Base-by-base conservation (phyloP, 148 eudicot genomes). In the Mesembryanthemum crystallinum region DNA sequence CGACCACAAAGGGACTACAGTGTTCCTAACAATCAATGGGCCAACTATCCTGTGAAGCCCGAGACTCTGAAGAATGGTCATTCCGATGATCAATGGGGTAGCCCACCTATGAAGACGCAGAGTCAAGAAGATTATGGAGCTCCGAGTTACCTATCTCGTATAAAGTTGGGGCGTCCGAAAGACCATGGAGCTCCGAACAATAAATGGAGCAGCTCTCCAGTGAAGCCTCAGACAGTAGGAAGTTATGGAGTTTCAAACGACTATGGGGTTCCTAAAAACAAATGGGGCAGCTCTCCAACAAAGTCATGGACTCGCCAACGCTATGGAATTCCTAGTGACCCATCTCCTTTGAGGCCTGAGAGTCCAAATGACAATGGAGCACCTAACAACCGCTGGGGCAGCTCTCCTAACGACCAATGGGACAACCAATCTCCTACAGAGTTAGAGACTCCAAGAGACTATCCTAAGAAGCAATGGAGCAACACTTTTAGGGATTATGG, bases 161-260 rank as follows among this genome's bases (percentile, higher is more conserved):
- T n/a, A 39, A 64, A 64, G 45, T 43, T n/a, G 0, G 33, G 12
- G 43, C 17, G 43, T 28, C 33, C 69, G 42, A 67, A 49, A 27
- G 71, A 47, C 5, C 37, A 64, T 64, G 76, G 71, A 39, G 58
- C n/a, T 73, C 32, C 59, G 8, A 62, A 58, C 49, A 59, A 58
- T 28, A 54, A 62, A 66, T 37, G 73, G 23, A 65, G 55, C 42
- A n/a, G 77, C 68, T 78, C 77, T 39, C 57, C 72, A 39, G 17
- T 67, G 71, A 67, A 43, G 28, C 23, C n/a, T 11, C 33, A 47
- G 21, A 3, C 57, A 45, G 14, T 45, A 45, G 49, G 58, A 45
- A 12, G 58, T 13, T 54, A 54, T 54, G 58, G 58, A 54, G 58
- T 1, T 70, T 32, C 42, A 0, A 4, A 28, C 15, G 60, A 27